Percentiles rank a stretch among this genome's conserved stretches.
These are phyloP conservation scores for Henningerozyma blattae DNA, from an alignment of 805 yeast species.

Conservation along the genomic window DNA sequence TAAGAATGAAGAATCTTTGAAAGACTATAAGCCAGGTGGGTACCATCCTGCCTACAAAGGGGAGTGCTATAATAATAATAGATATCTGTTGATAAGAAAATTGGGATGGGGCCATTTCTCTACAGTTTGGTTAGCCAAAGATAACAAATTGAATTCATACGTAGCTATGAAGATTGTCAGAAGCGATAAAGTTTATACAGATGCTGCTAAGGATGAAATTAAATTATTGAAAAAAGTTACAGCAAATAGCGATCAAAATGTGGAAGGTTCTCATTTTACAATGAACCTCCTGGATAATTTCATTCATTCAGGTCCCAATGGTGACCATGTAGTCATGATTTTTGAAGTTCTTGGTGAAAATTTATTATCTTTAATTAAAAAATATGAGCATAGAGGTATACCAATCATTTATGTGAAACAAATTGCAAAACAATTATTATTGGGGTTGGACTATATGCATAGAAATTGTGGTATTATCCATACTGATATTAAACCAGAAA, in stretches of 20 bases:
- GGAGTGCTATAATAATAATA: conserved; percentile 63
- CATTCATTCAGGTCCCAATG: conserved; percentile 80
- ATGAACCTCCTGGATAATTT: conserved; percentile 76
- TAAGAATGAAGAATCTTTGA: conserved; percentile 69
- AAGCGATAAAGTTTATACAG: conserved; percentile 82
- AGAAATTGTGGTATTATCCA: conserved; percentile 55
- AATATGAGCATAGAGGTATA: conserved; percentile 69
- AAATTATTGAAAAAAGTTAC: conserved; percentile 58
- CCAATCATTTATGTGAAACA: conserved; percentile 69
- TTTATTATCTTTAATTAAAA: conserved; percentile 67
- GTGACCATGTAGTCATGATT: conserved; percentile 91
- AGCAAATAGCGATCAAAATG: conserved; percentile 27
- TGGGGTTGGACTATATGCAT: conserved; percentile 57
- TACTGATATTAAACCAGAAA: conserved; percentile 60
- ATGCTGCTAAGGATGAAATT: conserved; percentile 90
- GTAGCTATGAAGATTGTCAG: conserved; percentile 94
- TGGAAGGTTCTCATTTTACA: conserved; percentile 62
- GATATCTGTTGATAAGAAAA: conserved; percentile 74
- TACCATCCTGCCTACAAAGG: conserved; percentile 92
- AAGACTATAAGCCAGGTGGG: conserved; percentile 87
- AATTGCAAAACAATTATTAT: conserved; percentile 63
- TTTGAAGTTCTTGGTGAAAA: conserved; percentile 96
- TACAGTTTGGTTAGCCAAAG: conserved; percentile 84
- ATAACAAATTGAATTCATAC: conserved; percentile 41
- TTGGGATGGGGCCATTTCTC: conserved; percentile 99